A percentile compares a stretch with the other conserved stretches of the same genome.
These are phyloP conservation scores for Thymus mandschuricus DNA, from an alignment of 257 asterid genomes.

Conservation along the genomic window DNA sequence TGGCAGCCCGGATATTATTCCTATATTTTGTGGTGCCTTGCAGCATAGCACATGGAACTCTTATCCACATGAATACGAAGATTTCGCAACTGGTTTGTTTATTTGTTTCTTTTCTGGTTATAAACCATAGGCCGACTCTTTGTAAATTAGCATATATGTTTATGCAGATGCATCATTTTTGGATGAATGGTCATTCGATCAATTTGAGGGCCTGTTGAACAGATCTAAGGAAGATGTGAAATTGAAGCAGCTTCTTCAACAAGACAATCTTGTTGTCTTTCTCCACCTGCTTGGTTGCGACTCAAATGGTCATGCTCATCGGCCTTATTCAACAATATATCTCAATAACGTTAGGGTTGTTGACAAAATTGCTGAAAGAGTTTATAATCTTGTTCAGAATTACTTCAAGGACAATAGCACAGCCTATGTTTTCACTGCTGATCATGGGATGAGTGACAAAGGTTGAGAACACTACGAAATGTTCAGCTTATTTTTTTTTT, in stretches of 20 bases:
- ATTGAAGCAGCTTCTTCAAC: slow-evolving; percentile 76
- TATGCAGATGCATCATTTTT: slow-evolving; percentile 93
- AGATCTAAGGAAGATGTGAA: slow-evolving; percentile 72
- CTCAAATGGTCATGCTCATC: slow-evolving; percentile 99
- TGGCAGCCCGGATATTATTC: slow-evolving; percentile 96
- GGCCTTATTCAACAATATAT: slow-evolving; percentile 89
- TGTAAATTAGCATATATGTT: slow-evolving; percentile 36
- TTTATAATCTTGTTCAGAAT: slow-evolving; percentile 85
- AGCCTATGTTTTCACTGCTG: slow-evolving; percentile 92
- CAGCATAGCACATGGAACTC: slow-evolving; percentile 87
- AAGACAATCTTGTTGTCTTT: slow-evolving; percentile 81
- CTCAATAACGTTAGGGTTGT: slow-evolving; percentile 98
- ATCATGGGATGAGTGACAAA: slow-evolving; percentile 99
- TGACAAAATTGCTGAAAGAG: slow-evolving; percentile 92
- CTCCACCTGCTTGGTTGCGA: slow-evolving; percentile 96
- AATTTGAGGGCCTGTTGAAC: slow-evolving; percentile 79
- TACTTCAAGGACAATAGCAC: slow-evolving; percentile 87
- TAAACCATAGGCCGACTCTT: neutral
- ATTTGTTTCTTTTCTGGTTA: neutral
- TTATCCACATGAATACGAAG: slow-evolving; percentile 88
- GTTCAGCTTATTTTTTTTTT: neutral
- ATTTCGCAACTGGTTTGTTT: slow-evolving; percentile 93
- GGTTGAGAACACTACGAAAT: slow-evolving; percentile 48
- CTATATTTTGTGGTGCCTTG: slow-evolving; percentile 88
- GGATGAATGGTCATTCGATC: slow-evolving; percentile 98